A percentile compares a stretch with the other conserved stretches of the same genome.
phyloP scores from a whole-genome alignment of 2,329 filamentous ascomycete genomes.

The Phoma herbarum region DNA sequence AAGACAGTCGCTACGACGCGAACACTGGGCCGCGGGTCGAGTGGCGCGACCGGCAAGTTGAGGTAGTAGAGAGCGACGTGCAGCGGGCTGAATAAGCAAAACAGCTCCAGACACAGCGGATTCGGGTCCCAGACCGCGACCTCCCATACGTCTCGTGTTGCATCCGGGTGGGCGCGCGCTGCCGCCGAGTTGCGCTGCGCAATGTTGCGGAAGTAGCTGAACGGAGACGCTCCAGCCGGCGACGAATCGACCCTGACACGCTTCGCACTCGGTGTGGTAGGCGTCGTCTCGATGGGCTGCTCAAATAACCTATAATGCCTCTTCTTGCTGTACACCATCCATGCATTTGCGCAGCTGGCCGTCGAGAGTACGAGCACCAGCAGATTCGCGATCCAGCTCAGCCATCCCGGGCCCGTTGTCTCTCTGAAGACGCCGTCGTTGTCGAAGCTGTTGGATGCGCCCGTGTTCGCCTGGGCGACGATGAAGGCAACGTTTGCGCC shows the following conservation, averaged over 20 bases:
- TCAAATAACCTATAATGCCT: conserved; percentile 93
- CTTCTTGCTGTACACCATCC: conserved; percentile 82
- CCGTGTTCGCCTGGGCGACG: conserved; percentile 80
- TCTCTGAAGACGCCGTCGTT: conserved; percentile 84
- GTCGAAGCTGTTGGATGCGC: conserved; percentile 56
- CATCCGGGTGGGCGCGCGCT: conserved; percentile 83
- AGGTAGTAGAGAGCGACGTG: conserved; percentile 92
- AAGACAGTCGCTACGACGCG: conserved; percentile 85
- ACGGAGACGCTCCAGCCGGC: conserved; percentile 77
- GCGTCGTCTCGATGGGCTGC: conserved; percentile 77
- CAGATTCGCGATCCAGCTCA: conserved; percentile 71
- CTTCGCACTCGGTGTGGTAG: conserved; percentile 83
- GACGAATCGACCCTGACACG: conserved; percentile 89
- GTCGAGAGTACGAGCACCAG: conserved; percentile 74
- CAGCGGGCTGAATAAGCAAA: conserved; percentile 91
- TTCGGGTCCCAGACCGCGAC: conserved; percentile 92
- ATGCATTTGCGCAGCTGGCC: conserved; percentile 77
- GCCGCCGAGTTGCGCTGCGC: conserved; percentile 73
- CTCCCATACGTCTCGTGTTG: conserved; percentile 91
- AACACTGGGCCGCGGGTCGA: conserved; percentile 83
- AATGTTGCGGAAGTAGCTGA: conserved; percentile 76
- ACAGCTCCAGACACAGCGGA: conserved; percentile 80
- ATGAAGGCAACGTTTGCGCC: conserved; percentile 81
- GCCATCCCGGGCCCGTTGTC: conserved; percentile 65
- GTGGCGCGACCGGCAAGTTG: conserved; percentile 78